Conservation (phyloP, 2,329 filamentous ascomycete species). For the Lasiodiplodia hormozganensis region DNA sequence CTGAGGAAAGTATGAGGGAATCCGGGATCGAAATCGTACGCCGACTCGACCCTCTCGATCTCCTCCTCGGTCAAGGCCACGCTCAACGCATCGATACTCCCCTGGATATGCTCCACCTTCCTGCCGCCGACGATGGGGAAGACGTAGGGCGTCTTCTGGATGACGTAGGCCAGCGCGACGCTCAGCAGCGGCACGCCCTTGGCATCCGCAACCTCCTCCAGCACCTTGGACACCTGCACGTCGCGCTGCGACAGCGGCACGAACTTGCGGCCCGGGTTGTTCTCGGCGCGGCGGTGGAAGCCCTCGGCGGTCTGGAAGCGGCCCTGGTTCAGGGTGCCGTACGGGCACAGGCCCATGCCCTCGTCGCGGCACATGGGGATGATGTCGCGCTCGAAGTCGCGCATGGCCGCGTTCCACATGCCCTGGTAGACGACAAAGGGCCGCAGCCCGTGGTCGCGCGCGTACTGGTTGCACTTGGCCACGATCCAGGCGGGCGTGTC, state of each 20-base stretch:
- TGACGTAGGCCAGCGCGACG: slow-evolving; percentile 74
- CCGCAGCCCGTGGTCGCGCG: slow-evolving; percentile 48
- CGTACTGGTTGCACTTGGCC: slow-evolving; percentile 42
- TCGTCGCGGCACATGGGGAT: slow-evolving; percentile 53
- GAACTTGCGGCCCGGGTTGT: slow-evolving; percentile 49
- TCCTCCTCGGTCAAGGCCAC: slow-evolving; percentile 67
- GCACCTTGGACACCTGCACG: slow-evolving; percentile 60
- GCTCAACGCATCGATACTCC: slow-evolving; percentile 72
- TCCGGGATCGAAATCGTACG: slow-evolving; percentile 67
- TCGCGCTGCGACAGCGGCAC: slow-evolving; percentile 54
- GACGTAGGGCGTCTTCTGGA: slow-evolving; percentile 74
- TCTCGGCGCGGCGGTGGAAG: slow-evolving; percentile 39
- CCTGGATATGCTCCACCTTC: slow-evolving; percentile 72
- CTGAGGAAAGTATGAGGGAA: slow-evolving; percentile 69
- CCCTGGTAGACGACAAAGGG: slow-evolving; percentile 51
- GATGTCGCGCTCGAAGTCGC: slow-evolving; percentile 55
- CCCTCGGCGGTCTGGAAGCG: slow-evolving; percentile 52
- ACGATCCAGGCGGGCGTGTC: slow-evolving; percentile 53
- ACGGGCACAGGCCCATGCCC: slow-evolving; percentile 58
- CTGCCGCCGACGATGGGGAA: slow-evolving; percentile 76
- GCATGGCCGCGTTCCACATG: slow-evolving; percentile 50
- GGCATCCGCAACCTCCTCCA: slow-evolving; percentile 66
- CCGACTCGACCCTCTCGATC: slow-evolving; percentile 69
- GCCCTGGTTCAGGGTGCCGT: slow-evolving; percentile 57
- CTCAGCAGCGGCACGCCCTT: slow-evolving; percentile 58